phyloP scores from a whole-genome alignment of 495 filamentous ascomycete genomes.

The Lepidopterella palustris region DNA sequence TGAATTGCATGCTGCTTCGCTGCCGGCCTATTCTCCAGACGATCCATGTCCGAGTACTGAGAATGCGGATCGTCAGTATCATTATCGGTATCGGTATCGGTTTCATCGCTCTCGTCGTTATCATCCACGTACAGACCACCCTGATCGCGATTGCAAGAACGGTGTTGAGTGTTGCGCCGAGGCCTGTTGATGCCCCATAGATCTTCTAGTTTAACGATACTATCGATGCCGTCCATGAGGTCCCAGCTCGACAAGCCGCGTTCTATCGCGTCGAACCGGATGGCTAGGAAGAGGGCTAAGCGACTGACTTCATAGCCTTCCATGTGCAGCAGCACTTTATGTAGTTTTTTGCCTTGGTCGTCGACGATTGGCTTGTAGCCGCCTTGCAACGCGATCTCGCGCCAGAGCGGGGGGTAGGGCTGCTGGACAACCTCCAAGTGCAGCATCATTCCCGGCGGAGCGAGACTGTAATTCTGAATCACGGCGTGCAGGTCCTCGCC shows the following conservation, averaged over 20 bases:
- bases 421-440: constrained; percentile 28
- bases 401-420: constrained; percentile 26
- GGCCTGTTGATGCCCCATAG: neutral
- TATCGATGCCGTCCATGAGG: constrained; percentile 1
- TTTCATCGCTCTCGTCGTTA: neutral
- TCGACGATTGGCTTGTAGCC: constrained; percentile 27
- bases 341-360: constrained; percentile 11
- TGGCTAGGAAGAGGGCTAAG: constrained; percentile 14
- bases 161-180: no score
- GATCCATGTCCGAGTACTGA: no score
- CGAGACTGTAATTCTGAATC: constrained; percentile 47
- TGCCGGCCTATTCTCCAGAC: neutral
- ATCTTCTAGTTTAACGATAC: neutral
- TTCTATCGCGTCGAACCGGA: constrained; percentile 16
- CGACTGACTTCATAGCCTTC: constrained; percentile 25
- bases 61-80: neutral
- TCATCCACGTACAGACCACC: neutral
- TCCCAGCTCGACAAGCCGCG: constrained; percentile 27
- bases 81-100: neutral
- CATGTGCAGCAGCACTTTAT: constrained; percentile 31
- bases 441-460: constrained; percentile 39
- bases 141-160: no score
- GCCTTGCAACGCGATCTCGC: constrained; percentile 19
- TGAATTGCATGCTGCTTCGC: neutral
- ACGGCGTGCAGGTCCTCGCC: constrained; percentile 44